These are phyloP conservation scores for Sophora flavescens DNA, from an alignment of 306 rosid species.

Conservation along the genomic window DNA sequence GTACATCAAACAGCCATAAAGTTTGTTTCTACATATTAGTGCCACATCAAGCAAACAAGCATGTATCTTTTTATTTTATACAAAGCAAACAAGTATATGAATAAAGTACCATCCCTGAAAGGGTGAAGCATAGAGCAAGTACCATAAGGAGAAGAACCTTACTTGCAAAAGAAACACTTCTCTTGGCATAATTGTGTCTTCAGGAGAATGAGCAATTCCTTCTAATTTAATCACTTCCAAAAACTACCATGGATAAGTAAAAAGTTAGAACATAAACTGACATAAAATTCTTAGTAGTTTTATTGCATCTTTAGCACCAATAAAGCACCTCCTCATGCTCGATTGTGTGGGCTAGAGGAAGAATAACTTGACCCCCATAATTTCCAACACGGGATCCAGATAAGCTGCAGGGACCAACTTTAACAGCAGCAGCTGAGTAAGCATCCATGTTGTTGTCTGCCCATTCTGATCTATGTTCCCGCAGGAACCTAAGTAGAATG, in stretches of 20 bases:
- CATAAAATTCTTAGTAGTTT: background rate
- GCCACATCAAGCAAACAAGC: background rate
- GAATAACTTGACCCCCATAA: conserved; percentile 95
- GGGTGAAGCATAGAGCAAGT: conserved; percentile 33
- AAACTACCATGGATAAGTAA: conserved; percentile 57
- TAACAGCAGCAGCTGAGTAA: conserved; percentile 93
- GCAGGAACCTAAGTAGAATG: conserved; percentile 84
- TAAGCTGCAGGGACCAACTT: conserved; percentile 93
- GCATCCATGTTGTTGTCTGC: conserved; percentile 97
- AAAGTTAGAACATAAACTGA: background rate
- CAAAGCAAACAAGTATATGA: background rate
- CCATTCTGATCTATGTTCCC: conserved; percentile 99
- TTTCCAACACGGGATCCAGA: conserved; percentile 90
- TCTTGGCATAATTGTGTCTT: conserved; percentile 84
- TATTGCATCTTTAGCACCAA: conserved; percentile 25
- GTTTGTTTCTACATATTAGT: background rate
- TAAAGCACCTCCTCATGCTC: conserved; percentile 91
- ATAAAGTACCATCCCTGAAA: background rate
- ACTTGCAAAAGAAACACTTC: conserved; percentile 96
- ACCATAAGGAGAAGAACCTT: conserved; percentile 35
- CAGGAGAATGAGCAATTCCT: conserved; percentile 86
- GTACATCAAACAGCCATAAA: background rate
- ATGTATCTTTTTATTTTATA: background rate
- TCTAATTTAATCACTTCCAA: conserved; percentile 94
- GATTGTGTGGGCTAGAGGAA: conserved; percentile 92